Evolutionary conservation across 129 eudicot species (phyloP).

Genomic region (Tagetes patula): DNA sequence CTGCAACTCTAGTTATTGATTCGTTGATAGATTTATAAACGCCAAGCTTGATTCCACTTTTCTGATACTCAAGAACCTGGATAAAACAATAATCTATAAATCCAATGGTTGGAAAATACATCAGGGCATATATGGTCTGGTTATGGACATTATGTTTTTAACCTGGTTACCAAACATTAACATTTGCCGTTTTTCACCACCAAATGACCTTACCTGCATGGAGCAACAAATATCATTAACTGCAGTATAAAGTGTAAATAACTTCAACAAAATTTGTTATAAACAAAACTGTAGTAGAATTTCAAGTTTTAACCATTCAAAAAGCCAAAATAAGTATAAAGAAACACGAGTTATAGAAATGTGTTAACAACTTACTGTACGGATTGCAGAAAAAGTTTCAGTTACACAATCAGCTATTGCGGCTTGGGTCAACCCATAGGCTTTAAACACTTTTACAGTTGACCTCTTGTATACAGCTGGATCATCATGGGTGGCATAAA

Average conservation of each 20-base stretch:
- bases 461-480: conserved; percentile 90
- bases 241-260: neutral
- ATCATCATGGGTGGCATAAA: conserved; percentile 2
- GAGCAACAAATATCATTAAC: conserved; percentile 20
- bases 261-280: neutral
- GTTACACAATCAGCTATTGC: conserved; percentile 87
- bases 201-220: conserved; percentile 86
- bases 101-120: conserved; percentile 20
- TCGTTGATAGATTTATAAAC: conserved; percentile 77
- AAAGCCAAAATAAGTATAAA: neutral
- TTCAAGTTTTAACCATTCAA: conserved; percentile 15
- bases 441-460: conserved; percentile 83
- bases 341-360: neutral
- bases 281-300: neutral
- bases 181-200: conserved; percentile 99
- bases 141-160: conserved; percentile 6
- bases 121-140: neutral
- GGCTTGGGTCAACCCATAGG: conserved; percentile 89
- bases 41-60: conserved; percentile 89
- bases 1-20: conserved; percentile 91
- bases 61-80: conserved; percentile 71
- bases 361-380: conserved; percentile 63
- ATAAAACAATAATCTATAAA: conserved; percentile 18
- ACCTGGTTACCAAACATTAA: conserved; percentile 85
- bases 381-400: conserved; percentile 93